Evolutionary conservation across 768 basidiomycete species (phyloP).

Genomic region (Russula virescens): DNA sequence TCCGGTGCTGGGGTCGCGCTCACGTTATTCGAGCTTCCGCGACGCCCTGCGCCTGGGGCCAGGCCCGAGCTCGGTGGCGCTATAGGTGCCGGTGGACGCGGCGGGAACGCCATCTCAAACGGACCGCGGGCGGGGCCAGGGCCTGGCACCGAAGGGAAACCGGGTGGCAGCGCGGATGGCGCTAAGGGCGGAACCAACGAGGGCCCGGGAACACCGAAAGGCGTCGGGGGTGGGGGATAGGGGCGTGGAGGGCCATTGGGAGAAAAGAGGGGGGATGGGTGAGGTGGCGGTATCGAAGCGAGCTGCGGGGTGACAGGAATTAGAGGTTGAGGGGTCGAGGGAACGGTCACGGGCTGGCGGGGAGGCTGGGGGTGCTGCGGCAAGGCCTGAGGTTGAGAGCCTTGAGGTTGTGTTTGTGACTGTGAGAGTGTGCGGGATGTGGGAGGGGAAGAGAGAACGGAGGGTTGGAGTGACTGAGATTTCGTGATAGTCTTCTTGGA

Average conservation of each 20-base stretch:
- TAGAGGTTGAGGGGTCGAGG: slow-evolving; percentile 46
- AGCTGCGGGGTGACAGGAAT: slow-evolving; percentile 38
- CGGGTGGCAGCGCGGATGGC: slow-evolving; percentile 50
- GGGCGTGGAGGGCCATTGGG: slow-evolving; percentile 38
- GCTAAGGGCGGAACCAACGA: slow-evolving; percentile 46
- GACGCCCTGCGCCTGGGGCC: slow-evolving; percentile 44
- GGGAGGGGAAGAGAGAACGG: slow-evolving; percentile 22
- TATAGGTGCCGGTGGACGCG: slow-evolving; percentile 47
- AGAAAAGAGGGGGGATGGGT: slow-evolving; percentile 36
- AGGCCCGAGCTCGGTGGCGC: slow-evolving; percentile 45
- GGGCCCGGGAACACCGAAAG: slow-evolving; percentile 40
- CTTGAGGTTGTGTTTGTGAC: slow-evolving; percentile 33
- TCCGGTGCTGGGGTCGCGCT: slow-evolving; percentile 48
- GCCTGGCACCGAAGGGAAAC: slow-evolving; percentile 39
- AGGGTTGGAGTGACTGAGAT: slow-evolving; percentile 25
- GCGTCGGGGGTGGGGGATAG: slow-evolving; percentile 41
- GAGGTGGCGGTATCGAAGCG: slow-evolving; percentile 11
- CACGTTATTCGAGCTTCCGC: slow-evolving; percentile 44
- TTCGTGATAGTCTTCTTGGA: slow-evolving; percentile 63
- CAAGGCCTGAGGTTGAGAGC: slow-evolving; percentile 25
- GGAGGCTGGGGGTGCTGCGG: slow-evolving; percentile 36
- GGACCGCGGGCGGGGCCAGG: slow-evolving; percentile 28
- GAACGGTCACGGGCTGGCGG: slow-evolving; percentile 32
- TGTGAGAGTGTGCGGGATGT: slow-evolving; percentile 34
- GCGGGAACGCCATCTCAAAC: slow-evolving; percentile 47